Evolutionary conservation across 139 green algal genomes (phyloP).

Genomic region (Medakamo hakoo): DNA sequence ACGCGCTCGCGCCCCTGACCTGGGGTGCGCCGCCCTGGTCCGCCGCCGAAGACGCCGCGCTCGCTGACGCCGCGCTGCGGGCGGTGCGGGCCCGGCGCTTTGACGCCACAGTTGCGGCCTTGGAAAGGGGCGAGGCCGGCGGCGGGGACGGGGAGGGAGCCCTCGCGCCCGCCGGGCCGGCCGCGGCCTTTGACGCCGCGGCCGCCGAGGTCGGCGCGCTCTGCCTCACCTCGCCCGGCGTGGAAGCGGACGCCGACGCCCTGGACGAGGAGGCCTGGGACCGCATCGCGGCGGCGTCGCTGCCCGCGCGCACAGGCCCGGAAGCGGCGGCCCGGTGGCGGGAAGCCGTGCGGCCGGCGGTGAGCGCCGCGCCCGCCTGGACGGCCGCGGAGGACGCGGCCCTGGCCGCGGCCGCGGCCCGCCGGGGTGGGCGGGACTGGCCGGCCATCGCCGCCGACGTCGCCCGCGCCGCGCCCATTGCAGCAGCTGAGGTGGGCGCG

Average conservation of each 20-base stretch:
- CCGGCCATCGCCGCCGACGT: not conserved
- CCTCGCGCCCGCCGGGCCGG: too few relatives aligned
- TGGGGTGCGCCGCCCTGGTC: slow-evolving; percentile 3
- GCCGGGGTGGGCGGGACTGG: slow-evolving; percentile 4
- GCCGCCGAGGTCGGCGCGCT: not conserved
- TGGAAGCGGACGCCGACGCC: not conserved
- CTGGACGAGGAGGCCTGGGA: slow-evolving; percentile 3
- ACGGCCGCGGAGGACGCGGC: slow-evolving; percentile 3
- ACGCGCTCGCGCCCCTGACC: slow-evolving; percentile 6
- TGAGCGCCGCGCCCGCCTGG: slow-evolving; percentile 1
- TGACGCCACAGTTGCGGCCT: not conserved
- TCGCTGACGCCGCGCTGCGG: not conserved
- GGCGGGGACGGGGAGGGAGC: not conserved
- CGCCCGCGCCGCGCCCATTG: too few relatives aligned
- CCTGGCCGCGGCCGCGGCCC: not conserved
- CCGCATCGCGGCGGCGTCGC: not conserved
- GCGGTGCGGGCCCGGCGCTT: slow-evolving; percentile 1
- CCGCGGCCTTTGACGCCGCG: not conserved
- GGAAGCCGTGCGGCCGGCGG: not conserved
- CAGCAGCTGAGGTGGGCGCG: too few relatives aligned
- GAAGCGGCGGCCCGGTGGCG: slow-evolving; percentile 5
- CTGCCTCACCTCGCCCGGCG: not conserved
- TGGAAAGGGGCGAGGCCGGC: not conserved
- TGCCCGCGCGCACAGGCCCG: not conserved
- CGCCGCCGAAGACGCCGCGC: not conserved